These are phyloP conservation scores for Chrysoporthe austroafricana DNA, from an alignment of 2,329 filamentous ascomycete species.

Conservation along the genomic window DNA sequence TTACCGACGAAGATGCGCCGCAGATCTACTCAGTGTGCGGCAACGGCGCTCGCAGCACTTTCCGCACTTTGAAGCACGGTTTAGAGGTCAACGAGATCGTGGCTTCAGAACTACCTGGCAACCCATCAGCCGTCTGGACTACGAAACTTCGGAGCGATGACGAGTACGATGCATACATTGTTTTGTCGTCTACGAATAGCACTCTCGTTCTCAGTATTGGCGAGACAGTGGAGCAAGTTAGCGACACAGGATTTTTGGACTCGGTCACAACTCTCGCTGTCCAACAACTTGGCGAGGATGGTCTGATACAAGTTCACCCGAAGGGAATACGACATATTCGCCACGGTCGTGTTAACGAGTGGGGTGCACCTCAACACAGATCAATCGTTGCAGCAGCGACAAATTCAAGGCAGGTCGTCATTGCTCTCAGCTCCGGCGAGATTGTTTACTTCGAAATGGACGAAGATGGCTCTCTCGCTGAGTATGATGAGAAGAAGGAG, in stretches of 20 bases:
- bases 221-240: conserved; percentile 94
- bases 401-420: conserved; percentile 89
- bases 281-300: conserved; percentile 91
- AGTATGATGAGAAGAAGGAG: conserved; percentile 93
- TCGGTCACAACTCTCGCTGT: conserved; percentile 89
- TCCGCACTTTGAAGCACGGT: conserved; percentile 90
- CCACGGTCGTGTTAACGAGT: conserved; percentile 81
- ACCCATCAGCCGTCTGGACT: conserved; percentile 94
- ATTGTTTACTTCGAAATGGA: conserved; percentile 99
- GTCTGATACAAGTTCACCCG: conserved; percentile 92
- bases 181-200: conserved; percentile 88
- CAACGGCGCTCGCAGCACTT: conserved; percentile 83
- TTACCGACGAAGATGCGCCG: conserved; percentile 89
- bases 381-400: conserved; percentile 94
- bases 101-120: conserved; percentile 86
- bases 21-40: conserved; percentile 96
- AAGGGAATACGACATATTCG: conserved; percentile 92
- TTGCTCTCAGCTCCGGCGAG: conserved; percentile 93
- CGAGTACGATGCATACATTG: conserved; percentile 89
- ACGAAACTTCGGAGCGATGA: conserved; percentile 83
- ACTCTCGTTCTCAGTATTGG: conserved; percentile 94
- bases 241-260: conserved; percentile 88
- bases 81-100: conserved; percentile 93
- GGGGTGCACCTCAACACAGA: conserved; percentile 89
- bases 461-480: conserved; percentile 82